These are phyloP conservation scores for Crithidia sp. DNA, from an alignment of 208 protist genomes.

Conservation along the genomic window DNA sequence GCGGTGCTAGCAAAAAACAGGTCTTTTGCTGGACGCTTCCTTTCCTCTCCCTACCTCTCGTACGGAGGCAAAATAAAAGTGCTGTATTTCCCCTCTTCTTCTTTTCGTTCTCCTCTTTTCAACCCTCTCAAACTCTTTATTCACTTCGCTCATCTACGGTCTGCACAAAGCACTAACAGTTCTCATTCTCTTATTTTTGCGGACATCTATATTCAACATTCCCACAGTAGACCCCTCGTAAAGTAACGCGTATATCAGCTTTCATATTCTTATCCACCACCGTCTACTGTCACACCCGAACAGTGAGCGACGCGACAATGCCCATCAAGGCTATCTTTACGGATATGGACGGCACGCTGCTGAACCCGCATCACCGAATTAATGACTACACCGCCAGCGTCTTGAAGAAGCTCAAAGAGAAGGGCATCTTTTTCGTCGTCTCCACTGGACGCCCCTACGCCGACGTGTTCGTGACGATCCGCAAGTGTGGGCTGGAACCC, in stretches of 20 bases:
- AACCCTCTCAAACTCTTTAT: not conserved
- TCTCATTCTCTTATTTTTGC: too few species aligned
- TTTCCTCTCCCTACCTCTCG: not conserved
- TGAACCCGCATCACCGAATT: constrained; percentile 42
- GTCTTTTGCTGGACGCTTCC: too few species aligned
- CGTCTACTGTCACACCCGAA: too few species aligned
- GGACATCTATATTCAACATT: too few species aligned
- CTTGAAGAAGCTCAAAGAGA: constrained; percentile 32
- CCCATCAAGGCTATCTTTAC: constrained; percentile 44
- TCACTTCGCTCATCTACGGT: too few species aligned
- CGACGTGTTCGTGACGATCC: constrained; percentile 32
- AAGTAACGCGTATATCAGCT: too few species aligned
- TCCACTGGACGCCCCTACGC: constrained; percentile 47
- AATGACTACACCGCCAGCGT: constrained; percentile 36
- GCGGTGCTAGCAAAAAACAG: too few species aligned
- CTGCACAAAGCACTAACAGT: too few species aligned
- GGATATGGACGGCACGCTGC: constrained; percentile 60
- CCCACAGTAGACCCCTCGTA: too few species aligned
- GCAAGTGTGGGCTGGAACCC: constrained; percentile 24
- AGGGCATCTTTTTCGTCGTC: constrained; percentile 40
- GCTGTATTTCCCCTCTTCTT: not conserved
- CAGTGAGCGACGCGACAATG: constrained; percentile 4
- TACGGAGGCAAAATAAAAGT: not conserved
- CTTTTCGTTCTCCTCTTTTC: not conserved
- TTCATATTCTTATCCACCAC: too few species aligned